These are phyloP conservation scores for Pseudogymnoascus sp. DNA, from an alignment of 2,329 filamentous ascomycete genomes.

Conservation along the genomic window DNA sequence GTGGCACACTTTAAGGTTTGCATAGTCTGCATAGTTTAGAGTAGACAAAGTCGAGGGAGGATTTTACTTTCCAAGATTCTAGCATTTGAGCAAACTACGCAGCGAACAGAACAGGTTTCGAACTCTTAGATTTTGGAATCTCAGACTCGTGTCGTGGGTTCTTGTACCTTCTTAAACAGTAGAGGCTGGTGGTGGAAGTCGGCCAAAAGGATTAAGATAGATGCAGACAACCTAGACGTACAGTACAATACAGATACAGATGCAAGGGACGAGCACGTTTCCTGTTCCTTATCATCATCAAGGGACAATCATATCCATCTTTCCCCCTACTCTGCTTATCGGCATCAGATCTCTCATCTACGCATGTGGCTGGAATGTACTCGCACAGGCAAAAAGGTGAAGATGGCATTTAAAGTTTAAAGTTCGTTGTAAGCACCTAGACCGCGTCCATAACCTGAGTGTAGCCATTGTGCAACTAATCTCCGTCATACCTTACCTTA, in stretches of 20 bases:
- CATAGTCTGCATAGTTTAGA: not conserved
- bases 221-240: no score
- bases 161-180: not conserved
- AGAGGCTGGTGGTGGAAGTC: not conserved
- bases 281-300: not conserved
- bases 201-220: not conserved
- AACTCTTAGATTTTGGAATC: not conserved
- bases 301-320: no score
- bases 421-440: not conserved
- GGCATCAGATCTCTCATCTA: not conserved
- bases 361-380: not conserved
- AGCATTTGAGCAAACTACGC: not conserved
- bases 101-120: no score
- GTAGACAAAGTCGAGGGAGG: not conserved
- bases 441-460: not conserved
- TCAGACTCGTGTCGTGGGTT: not conserved
- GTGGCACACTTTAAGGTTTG: conserved; percentile 8
- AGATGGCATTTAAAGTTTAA: not conserved
- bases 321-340: not conserved
- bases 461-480: not conserved
- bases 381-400: not conserved
- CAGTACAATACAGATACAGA: no score
- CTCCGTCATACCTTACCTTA: not conserved
- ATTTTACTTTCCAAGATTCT: not conserved
- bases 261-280: not conserved